Base-by-base conservation (phyloP, 345 rosid species). In the Brassica nigra region DNA sequence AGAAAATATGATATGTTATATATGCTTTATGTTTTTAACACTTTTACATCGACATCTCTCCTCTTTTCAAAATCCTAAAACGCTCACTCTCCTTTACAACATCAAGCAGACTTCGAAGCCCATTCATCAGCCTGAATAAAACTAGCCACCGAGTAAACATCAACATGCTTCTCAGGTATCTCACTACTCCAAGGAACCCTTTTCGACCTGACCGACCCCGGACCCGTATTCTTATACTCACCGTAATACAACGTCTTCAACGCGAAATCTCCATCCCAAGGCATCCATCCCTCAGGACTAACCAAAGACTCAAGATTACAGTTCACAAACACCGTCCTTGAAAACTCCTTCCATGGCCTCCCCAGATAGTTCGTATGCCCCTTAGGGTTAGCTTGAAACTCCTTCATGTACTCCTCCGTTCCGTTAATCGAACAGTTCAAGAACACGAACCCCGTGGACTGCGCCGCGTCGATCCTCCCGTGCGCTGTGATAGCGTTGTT, bases 311-410 rank as follows among this genome's bases (percentile, higher is more conserved):
- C 93, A 68, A 95, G 62, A 18, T 64, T 74, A 62, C 93, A 91
- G 1, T 81, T 66, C 14, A 93, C 80, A 71, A 87, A 93, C 62
- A 90, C 95, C 2, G 92, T 87, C 82, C 99, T 88, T 0, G 98
- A 88, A 79, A 76, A 95, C 75, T 95, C 98, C 81, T 95, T 95
- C 99, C 99, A 95, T 0, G 99, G 98, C 83, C 98, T 82, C 34
- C 98, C 98, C 67, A 95, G 75, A 79, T 34, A 95, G 66, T 84
- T 95, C 70, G 42, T 79, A 79, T 95, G 99, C 18, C 74, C 89
- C 31, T 72, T 28, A 6, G 98, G 97, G 12, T 91, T 90, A 54
- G 85, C 84, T 10, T 52, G 39, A 76, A 84, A 93, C 47, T 89
- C 82, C 63, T 63, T 85, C 92, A 88, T 82, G 81, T 91, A 95